Base-by-base conservation (phyloP, 2,329 filamentous ascomycete genomes). In the Dactylellina parvicollis region DNA sequence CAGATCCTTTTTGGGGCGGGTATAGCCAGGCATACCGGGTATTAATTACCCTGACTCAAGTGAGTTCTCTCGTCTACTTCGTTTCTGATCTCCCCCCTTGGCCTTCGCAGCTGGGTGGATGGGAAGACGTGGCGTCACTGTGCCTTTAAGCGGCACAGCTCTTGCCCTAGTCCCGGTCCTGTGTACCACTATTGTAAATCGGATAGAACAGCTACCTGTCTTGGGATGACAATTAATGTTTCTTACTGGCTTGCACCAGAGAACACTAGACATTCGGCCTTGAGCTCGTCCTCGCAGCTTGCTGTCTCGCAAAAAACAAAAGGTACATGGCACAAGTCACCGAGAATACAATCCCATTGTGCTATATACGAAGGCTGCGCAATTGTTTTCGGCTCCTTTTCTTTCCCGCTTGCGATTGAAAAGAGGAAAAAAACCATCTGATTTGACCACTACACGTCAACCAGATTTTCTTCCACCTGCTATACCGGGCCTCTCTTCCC, bases 71-170 rank as follows among this genome's bases (percentile, higher is more conserved):
- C 42, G 49, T 40, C 57, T 44, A 50, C 56, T 57, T 49, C 47
- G 40, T 22, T 49, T 71, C 57, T 49, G 22, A 44, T 56, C 36
- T n/a, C 54, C 49, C 50, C 46, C 62, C 66, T 57, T 57, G 30
- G 57, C 56, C 50, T 18, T 47, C 42, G 57, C 42, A 59, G 44
- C 59, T 40, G 57, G 44, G 49, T 71, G 66, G 57, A 64, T 57
- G 34, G 47, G 32, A 40, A 64, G 66, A 71, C 66, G 66, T 71
- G 66, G 66, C 57, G 66, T 71, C 66, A 62, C 66, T 52, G 66
- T 71, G 66, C 66, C 66, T 49, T 64, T 57, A 71, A 46, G 66
- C 66, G 66, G 66, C 66, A 71, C 66, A 71, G 66, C 50, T 57
- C 40, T 57, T 38, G 49, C 66, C 56, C 56, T 47, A 50, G 36